Conservation (phyloP, 1,284 basidiomycete genomes). For the Quambalaria eucalypti region DNA sequence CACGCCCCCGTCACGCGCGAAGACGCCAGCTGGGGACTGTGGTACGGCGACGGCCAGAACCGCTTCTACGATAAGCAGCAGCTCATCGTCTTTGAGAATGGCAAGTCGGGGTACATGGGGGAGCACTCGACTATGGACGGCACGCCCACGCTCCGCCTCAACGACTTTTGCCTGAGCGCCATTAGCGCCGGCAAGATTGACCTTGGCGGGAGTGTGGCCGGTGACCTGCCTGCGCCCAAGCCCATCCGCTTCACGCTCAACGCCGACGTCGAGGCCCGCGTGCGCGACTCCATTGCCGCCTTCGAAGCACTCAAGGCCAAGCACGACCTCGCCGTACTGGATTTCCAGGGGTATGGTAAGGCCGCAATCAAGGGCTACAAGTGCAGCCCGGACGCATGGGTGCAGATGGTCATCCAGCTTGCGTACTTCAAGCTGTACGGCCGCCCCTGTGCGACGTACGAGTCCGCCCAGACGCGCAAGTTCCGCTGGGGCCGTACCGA, state of each 20-base stretch:
- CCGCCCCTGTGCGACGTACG: conserved; percentile 76
- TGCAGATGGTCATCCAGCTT: conserved; percentile 87
- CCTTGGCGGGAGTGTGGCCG: conserved; percentile 49
- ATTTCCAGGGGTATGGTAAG: conserved; percentile 89
- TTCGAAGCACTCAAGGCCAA: conserved; percentile 68
- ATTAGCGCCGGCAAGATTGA: conserved; percentile 71
- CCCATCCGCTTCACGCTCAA: conserved; percentile 69
- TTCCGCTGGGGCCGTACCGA: conserved; percentile 86
- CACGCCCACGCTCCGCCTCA: conserved; percentile 85
- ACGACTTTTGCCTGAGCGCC: conserved; percentile 81
- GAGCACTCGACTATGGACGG: conserved; percentile 95
- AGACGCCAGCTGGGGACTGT: conserved; percentile 63
- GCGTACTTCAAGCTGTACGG: conserved; percentile 76
- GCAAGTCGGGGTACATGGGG: conserved; percentile 87
- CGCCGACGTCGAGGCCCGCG: conserved; percentile 52
- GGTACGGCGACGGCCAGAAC: conserved; percentile 86
- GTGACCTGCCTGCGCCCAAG: conserved; percentile 56
- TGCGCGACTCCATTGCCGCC: conserved; percentile 56
- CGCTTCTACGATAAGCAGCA: conserved; percentile 98
- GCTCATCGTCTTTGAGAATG: conserved; percentile 61
- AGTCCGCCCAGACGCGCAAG: conserved; percentile 87
- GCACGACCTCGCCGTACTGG: conserved; percentile 73
- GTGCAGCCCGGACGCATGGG: conserved; percentile 85
- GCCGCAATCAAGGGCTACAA: conserved; percentile 77
- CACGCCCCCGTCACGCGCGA: conserved; percentile 68